A percentile compares a stretch with the other conserved stretches of the same genome.
These are phyloP conservation scores for Catenaria anguillulae DNA, from an alignment of 371 early-diverging fungal species.

Conservation along the genomic window DNA sequence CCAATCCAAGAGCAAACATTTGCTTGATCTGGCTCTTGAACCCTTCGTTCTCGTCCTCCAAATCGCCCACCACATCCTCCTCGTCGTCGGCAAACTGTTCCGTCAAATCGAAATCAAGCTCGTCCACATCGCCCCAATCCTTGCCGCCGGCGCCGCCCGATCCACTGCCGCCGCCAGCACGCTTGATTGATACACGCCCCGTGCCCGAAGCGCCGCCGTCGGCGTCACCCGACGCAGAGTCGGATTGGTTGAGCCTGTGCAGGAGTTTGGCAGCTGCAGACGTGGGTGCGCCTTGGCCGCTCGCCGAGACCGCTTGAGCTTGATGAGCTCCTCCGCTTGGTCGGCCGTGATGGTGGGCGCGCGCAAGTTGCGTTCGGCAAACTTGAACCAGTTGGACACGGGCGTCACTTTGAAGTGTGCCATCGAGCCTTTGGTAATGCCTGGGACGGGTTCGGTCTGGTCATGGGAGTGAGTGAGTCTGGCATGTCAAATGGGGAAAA, in stretches of 20 bases:
- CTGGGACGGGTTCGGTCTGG: neutral
- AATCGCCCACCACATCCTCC: conserved; percentile 22
- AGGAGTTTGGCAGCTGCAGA: no score
- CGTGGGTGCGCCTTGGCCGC: no score
- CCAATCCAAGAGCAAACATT: neutral
- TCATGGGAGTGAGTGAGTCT: neutral
- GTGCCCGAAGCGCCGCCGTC: no score
- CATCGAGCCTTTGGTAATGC: no score
- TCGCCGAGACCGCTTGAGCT: neutral
- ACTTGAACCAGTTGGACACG: conserved; percentile 81
- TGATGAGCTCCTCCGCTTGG: conserved; percentile 59
- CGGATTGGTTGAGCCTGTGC: no score
- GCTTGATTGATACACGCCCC: no score
- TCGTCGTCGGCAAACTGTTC: conserved; percentile 73
- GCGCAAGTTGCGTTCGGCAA: conserved; percentile 33
- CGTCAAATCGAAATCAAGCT: conserved; percentile 46
- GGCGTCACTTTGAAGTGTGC: conserved; percentile 64
- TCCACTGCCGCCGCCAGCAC: neutral
- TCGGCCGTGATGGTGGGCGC: conserved; percentile 67
- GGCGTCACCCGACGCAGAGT: no score
- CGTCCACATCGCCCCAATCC: conserved; percentile 45
- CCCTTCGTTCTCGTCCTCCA: conserved; percentile 16
- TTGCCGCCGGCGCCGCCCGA: conserved; percentile 6
- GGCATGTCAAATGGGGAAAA: no score
- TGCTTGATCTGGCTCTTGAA: neutral